Evolutionary conservation across 352 stramenopile genomes (phyloP), one percentile per base, ranked within the genome.

Genomic region (Phytopythium ostracodes): DNA sequence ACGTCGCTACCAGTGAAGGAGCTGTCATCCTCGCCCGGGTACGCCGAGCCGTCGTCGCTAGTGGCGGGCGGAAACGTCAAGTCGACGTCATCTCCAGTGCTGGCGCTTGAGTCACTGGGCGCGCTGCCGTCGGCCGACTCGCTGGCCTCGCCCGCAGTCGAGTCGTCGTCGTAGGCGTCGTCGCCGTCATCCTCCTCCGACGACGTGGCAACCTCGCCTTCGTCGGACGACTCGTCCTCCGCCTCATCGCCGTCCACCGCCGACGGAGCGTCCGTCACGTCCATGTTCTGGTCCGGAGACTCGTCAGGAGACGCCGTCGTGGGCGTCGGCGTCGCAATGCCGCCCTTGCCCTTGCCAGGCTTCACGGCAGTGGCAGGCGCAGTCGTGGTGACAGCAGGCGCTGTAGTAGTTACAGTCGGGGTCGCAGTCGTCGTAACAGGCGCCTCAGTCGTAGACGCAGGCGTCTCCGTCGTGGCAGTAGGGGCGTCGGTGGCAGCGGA

Each of bases 101-200:
- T 50, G 9, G 53, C 14, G n/a, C 53, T 59, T 1, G 53, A 59
- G 14, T 59, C 53, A 17, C 53, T n/a, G 3, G 53, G 53, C 4
- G 53, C 53, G 53, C 53, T 59, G 53, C 53, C 53, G 8, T 43
- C 33, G 53, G 33, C 33, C 36, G 11, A n/a, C n/a, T 49, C 36
- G 12, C 53, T 59, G 3, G 33, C 53, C 36, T 59, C 53, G 22
- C 25, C 35, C 14, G 33, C 53, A n/a, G 53, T 50, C 36, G 31
- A 29, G 24, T 35, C 25, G 14, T 33, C 24, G 18, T 11, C 27
- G 27, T 57, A 24, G 47, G 36, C 25, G 6, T 56, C 49, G 1
- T n/a, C 9, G 29, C n/a, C 27, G 35, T 49, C 53, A 12, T 24
- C 22, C 33, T 36, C 35, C 2, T 24, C 36, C 0, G 35, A 17